Evolutionary conservation across 352 stramenopile species (phyloP).

Genomic region (Pseudoperonospora humuli): DNA sequence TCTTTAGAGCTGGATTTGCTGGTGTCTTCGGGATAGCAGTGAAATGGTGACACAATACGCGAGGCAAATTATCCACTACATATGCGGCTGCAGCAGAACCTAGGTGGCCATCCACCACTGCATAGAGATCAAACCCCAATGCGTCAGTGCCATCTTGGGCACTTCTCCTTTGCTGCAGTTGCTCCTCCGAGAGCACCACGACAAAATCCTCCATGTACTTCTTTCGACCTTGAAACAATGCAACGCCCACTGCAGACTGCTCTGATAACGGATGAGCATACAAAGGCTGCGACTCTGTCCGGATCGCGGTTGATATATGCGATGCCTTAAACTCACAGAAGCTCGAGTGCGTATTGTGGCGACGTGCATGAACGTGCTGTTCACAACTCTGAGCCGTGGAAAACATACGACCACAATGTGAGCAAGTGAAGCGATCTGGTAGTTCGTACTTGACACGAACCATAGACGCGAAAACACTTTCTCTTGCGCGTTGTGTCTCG

Average conservation of each 20-base stretch:
- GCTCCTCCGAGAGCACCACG: constrained; percentile 25
- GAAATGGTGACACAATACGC: constrained; percentile 28
- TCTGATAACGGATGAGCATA: constrained; percentile 4
- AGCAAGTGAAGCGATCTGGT: constrained; percentile 43
- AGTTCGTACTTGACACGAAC: constrained; percentile 46
- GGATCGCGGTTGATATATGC: constrained; percentile 16
- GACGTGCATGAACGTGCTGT: constrained; percentile 43
- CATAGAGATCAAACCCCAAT: constrained; percentile 82
- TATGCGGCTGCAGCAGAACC: constrained; percentile 86
- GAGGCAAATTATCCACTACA: constrained; percentile 39
- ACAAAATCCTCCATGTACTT: constrained; percentile 90
- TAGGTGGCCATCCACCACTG: constrained; percentile 93
- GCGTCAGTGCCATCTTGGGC: neutral
- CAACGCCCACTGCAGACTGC: constrained; percentile 26
- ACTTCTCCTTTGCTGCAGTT: constrained; percentile 11
- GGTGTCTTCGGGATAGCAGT: constrained; percentile 13
- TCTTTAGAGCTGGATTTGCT: neutral
- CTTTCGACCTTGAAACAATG: constrained; percentile 87
- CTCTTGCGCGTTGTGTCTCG: constrained; percentile 32
- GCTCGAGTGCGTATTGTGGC: constrained; percentile 29
- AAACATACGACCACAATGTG: constrained; percentile 55
- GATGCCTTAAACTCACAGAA: constrained; percentile 56
- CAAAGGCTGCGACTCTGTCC: constrained; percentile 11
- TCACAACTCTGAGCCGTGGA: constrained; percentile 54
- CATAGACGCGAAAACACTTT: constrained; percentile 44